phyloP scores from a whole-genome alignment of 2,329 filamentous ascomycete species.

The Ascochyta rabiei region DNA sequence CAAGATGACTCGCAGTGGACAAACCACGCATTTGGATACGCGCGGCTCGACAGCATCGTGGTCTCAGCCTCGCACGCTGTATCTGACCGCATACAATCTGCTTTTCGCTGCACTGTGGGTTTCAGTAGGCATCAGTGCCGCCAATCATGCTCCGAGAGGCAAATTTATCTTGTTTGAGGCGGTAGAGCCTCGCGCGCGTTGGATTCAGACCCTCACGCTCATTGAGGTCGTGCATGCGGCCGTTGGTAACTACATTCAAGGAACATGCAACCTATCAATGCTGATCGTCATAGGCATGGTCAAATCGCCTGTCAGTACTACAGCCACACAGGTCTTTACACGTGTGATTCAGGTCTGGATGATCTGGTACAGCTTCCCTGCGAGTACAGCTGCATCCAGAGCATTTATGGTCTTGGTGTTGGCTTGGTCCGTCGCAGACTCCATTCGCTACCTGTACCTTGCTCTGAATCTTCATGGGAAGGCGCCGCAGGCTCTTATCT shows the following conservation, averaged over 20 bases:
- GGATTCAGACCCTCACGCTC: slow-evolving; percentile 29
- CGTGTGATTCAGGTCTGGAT: slow-evolving; percentile 39
- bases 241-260: slow-evolving; percentile 12
- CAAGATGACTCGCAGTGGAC: not conserved
- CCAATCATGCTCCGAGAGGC: not conserved
- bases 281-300: slow-evolving; percentile 20
- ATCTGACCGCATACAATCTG: slow-evolving; percentile 32
- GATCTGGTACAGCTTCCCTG: slow-evolving; percentile 32
- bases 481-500: slow-evolving; percentile 20
- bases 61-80: slow-evolving; percentile 13
- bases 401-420: slow-evolving; percentile 29
- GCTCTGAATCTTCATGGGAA: slow-evolving; percentile 27
- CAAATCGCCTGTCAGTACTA: slow-evolving; percentile 32
- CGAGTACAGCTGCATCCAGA: slow-evolving; percentile 19
- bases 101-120: slow-evolving; percentile 29
- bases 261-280: not conserved
- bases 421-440: slow-evolving; percentile 33
- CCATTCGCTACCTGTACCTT: slow-evolving; percentile 30
- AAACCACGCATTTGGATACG: not conserved
- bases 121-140: slow-evolving; percentile 13
- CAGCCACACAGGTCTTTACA: slow-evolving; percentile 29
- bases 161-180: slow-evolving; percentile 18
- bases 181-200: slow-evolving; percentile 22
- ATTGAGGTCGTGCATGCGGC: slow-evolving; percentile 31
- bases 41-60: not conserved